Conservation (phyloP, 768 basidiomycete genomes). For the Hemileccinum impolitum region DNA sequence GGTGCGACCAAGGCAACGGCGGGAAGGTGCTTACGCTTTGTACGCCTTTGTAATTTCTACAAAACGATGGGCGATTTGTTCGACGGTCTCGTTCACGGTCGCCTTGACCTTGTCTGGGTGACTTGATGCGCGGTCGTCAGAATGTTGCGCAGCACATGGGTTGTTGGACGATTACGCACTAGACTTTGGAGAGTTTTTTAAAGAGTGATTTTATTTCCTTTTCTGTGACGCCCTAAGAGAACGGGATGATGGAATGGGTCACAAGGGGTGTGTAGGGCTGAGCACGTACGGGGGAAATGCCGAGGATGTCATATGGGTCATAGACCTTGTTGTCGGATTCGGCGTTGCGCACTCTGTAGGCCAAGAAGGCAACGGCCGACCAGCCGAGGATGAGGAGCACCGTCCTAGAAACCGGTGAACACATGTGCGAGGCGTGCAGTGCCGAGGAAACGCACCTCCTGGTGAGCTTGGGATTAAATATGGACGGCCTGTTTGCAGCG, state of each 20-base stretch:
- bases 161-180: slow-evolving; percentile 44
- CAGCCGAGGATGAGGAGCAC: slow-evolving; percentile 68
- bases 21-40: slow-evolving; percentile 64
- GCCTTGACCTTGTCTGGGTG: slow-evolving; percentile 96
- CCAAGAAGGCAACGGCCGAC: slow-evolving; percentile 63
- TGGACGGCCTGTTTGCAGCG: slow-evolving; percentile 42
- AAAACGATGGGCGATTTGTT: slow-evolving; percentile 82
- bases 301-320: slow-evolving; percentile 93
- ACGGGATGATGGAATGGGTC: not conserved
- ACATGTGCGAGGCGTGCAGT: not conserved
- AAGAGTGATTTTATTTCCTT: slow-evolving; percentile 96
- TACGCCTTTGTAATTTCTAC: slow-evolving; percentile 97
- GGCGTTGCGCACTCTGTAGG: slow-evolving; percentile 56
- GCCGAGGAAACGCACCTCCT: slow-evolving; percentile 41
- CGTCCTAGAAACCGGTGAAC: slow-evolving; percentile 38
- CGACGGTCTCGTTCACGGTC: slow-evolving; percentile 77
- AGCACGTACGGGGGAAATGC: slow-evolving; percentile 50
- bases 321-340: slow-evolving; percentile 71
- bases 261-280: not conserved
- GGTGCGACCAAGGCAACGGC: not conserved
- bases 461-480: slow-evolving; percentile 46
- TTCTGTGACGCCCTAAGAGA: slow-evolving; percentile 57
- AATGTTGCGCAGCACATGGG: not conserved
- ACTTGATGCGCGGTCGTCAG: slow-evolving; percentile 37
- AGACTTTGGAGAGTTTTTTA: slow-evolving; percentile 85